Conservation (phyloP, 257 asterid species). For the Cruciata laevipes region DNA sequence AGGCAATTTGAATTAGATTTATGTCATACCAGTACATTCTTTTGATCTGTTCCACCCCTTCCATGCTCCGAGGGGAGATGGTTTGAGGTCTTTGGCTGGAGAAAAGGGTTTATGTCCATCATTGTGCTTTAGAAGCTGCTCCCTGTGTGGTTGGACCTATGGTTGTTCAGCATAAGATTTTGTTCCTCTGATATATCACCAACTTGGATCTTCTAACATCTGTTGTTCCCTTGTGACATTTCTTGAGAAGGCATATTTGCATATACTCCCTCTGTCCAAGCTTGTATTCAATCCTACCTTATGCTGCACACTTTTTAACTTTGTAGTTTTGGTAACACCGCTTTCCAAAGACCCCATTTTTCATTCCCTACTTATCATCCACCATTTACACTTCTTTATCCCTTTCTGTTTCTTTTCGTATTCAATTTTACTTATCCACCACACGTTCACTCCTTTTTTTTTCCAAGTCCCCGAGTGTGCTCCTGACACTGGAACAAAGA, state of each 20-base stretch:
- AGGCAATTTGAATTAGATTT: not conserved
- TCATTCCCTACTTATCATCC: too few species aligned
- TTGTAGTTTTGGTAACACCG: too few species aligned
- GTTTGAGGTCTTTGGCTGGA: slow-evolving; percentile 5
- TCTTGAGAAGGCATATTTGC: not conserved
- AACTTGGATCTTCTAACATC: not conserved
- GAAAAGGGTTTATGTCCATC: not conserved
- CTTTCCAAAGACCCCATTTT: too few species aligned
- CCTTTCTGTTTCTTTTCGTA: too few species aligned
- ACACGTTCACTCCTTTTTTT: too few species aligned
- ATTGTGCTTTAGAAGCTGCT: not conserved
- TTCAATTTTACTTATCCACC: too few species aligned
- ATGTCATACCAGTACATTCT: not conserved
- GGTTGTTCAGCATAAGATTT: not conserved
- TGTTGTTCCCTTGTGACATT: not conserved
- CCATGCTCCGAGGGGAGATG: not conserved
- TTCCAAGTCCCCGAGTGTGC: too few species aligned
- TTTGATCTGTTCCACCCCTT: not conserved
- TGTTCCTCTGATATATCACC: not conserved
- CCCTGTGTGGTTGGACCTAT: not conserved
- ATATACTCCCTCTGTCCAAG: not conserved
- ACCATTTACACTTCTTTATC: too few species aligned
- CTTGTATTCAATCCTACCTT: too few species aligned
- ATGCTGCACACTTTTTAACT: too few species aligned
- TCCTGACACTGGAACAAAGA: too few species aligned